Percentiles rank a stretch among this genome's conserved stretches.
Conservation (phyloP, 2,329 filamentous ascomycete species). For the Curvularia sp. region DNA sequence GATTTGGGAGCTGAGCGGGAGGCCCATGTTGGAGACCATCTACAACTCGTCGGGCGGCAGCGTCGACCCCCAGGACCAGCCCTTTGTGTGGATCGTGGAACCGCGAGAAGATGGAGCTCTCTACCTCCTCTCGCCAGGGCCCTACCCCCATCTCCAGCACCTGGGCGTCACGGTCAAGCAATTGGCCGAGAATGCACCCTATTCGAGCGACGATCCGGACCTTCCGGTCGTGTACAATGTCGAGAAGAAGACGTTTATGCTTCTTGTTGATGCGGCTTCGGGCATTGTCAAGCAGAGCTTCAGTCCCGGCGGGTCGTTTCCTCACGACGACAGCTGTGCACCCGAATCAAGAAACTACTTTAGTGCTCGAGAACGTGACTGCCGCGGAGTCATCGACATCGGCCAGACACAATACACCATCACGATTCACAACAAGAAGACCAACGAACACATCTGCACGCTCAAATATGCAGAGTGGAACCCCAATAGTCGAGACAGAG, state of each 20-base stretch:
- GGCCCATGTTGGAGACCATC: conserved; percentile 88
- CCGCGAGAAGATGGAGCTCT: conserved; percentile 85
- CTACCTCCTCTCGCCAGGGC: conserved; percentile 81
- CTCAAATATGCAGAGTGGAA: conserved; percentile 95
- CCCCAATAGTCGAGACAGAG: conserved; percentile 87
- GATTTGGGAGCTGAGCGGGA: conserved; percentile 85
- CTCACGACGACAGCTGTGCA: conserved; percentile 78
- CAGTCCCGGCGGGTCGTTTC: conserved; percentile 73
- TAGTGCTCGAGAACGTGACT: conserved; percentile 65
- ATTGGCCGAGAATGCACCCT: conserved; percentile 82
- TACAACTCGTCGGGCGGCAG: conserved; percentile 66
- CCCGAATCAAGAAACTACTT: conserved; percentile 62
- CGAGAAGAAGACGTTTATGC: conserved; percentile 87
- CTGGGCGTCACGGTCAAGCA: conserved; percentile 81
- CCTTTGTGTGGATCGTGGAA: conserved; percentile 95
- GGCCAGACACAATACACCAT: conserved; percentile 91
- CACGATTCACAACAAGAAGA: conserved; percentile 77
- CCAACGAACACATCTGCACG: conserved; percentile 80
- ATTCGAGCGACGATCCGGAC: conserved; percentile 70
- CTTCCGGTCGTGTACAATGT: conserved; percentile 85
- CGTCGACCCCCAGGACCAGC: conserved; percentile 66
- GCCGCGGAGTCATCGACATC: conserved; percentile 78
- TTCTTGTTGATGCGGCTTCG: conserved; percentile 86
- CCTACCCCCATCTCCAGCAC: conserved; percentile 65
- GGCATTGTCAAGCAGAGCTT: conserved; percentile 86